Conservation (phyloP, 1,284 basidiomycete genomes). For the Peniophora sp. region DNA sequence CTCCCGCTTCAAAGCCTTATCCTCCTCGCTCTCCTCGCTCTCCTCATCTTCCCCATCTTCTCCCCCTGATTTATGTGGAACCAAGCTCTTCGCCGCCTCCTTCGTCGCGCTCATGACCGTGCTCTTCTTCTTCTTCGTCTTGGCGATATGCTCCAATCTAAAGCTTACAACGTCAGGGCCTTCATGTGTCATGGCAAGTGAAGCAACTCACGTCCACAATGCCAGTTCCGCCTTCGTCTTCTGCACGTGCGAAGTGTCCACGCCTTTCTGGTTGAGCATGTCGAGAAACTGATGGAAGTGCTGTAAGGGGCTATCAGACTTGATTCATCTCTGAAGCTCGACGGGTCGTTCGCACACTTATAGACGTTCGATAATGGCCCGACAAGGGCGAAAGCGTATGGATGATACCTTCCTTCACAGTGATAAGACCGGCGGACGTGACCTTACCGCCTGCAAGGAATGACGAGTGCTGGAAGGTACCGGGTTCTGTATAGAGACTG, state of each 20-base stretch:
- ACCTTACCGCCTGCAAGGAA: conserved; percentile 54
- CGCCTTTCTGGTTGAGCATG: conserved; percentile 45
- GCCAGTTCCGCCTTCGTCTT: conserved; percentile 53
- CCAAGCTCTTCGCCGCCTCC: conserved; percentile 7
- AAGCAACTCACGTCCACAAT: conserved; percentile 45
- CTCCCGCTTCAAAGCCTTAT: conserved; percentile 11
- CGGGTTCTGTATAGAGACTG: conserved; percentile 28
- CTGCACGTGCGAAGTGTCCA: conserved; percentile 56
- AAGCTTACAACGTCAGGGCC: background rate
- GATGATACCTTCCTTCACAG: conserved; percentile 58
- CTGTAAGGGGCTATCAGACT: conserved; percentile 21
- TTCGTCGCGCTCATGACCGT: conserved; percentile 24
- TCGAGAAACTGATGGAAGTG: conserved; percentile 61
- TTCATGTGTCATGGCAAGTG: background rate
- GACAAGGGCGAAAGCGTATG: conserved; percentile 60
- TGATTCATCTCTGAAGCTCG: background rate
- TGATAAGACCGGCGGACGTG: conserved; percentile 61
- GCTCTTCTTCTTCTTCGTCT: conserved; percentile 33
- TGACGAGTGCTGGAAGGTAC: conserved; percentile 66
- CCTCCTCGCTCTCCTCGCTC: background rate
- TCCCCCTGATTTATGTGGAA: background rate
- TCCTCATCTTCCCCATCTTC: conserved; percentile 6
- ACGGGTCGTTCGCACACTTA: background rate
- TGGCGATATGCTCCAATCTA: conserved; percentile 40
- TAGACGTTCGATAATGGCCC: conserved; percentile 44